Evolutionary conservation across 1,284 basidiomycete species (phyloP), one percentile per base, ranked within the genome.

Genomic region (Mycena sp.): DNA sequence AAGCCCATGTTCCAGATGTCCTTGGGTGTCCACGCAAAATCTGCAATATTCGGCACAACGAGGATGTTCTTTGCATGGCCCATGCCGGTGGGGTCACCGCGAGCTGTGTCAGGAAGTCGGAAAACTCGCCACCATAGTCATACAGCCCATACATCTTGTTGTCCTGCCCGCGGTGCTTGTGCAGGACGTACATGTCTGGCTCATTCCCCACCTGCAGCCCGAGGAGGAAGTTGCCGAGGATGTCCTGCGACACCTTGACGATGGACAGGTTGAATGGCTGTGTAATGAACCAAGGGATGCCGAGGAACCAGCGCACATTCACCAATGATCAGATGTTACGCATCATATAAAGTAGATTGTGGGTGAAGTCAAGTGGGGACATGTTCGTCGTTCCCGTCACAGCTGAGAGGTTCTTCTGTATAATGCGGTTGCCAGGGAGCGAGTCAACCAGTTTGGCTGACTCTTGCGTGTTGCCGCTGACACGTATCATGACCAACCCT

Each of bases 241-340:
- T 85, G 19, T 67, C 61, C 62, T 80, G 73, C 3, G 76, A 76
- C 10, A 72, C 54, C 58, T 79, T 80, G 6, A 84, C 87, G 25
- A 89, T 87, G 6, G 74, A 71, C 4, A 89, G 71, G 3, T 84
- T 80, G 62, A 85, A 83, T 65, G 88, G 84, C 7, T 76, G 65
- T 0, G 82, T 80, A 45, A 85, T 78, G 69, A 85, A 83, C 72
- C 86, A 83, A 0, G 85, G 85, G 30, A 87, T 78, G 57, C 85
- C 85, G 14, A 89, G 81, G 72, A 82, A 89, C 88, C 89, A 91
- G 53, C 83, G 78, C 7, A 84, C 81, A 49, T 84, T 83, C 11
- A 86, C 78, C 6, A 88, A 73, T 0, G 78, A 67, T 0, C 85
- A 85, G 51, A 90, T 82, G 65, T 89, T 89, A 19, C 76, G 64